These are phyloP conservation scores for Colletotrichum nymphaeae DNA, from an alignment of 2,329 filamentous ascomycete species.

Conservation along the genomic window DNA sequence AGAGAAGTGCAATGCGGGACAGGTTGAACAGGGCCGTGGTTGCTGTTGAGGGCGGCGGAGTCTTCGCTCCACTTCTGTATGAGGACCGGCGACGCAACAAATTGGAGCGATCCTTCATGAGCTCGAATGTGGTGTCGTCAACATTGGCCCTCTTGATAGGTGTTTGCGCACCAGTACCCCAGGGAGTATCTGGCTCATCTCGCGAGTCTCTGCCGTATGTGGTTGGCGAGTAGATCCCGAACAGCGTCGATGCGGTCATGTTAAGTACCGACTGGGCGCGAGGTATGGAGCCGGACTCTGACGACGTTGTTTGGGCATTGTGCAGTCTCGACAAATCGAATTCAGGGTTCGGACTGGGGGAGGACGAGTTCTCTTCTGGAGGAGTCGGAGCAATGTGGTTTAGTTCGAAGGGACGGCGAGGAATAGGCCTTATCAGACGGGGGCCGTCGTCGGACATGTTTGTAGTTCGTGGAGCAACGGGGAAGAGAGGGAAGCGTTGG, in stretches of 20 bases:
- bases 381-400: constrained; percentile 60
- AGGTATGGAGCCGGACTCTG: constrained; percentile 59
- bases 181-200: constrained; percentile 76
- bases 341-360: constrained; percentile 58
- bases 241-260: constrained; percentile 88
- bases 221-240: constrained; percentile 86
- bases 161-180: constrained; percentile 81
- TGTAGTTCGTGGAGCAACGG: constrained; percentile 8
- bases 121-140: constrained; percentile 57
- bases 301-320: constrained; percentile 42
- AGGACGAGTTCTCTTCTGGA: constrained; percentile 48
- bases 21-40: constrained; percentile 60
- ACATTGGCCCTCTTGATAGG: constrained; percentile 61
- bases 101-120: constrained; percentile 55
- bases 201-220: constrained; percentile 62
- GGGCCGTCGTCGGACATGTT: constrained; percentile 58
- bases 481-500: background rate
- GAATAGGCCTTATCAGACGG: constrained; percentile 74
- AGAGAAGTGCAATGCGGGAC: constrained; percentile 74
- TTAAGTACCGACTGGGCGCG: constrained; percentile 85
- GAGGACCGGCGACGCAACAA: constrained; percentile 48
- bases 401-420: constrained; percentile 77
- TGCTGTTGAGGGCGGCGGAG: constrained; percentile 42
- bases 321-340: constrained; percentile 42
- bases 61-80: constrained; percentile 44